Percentiles rank a stretch among this genome's conserved stretches.
Conservation (phyloP, 1,284 basidiomycete genomes). For the Ceraceosorus guamensis region DNA sequence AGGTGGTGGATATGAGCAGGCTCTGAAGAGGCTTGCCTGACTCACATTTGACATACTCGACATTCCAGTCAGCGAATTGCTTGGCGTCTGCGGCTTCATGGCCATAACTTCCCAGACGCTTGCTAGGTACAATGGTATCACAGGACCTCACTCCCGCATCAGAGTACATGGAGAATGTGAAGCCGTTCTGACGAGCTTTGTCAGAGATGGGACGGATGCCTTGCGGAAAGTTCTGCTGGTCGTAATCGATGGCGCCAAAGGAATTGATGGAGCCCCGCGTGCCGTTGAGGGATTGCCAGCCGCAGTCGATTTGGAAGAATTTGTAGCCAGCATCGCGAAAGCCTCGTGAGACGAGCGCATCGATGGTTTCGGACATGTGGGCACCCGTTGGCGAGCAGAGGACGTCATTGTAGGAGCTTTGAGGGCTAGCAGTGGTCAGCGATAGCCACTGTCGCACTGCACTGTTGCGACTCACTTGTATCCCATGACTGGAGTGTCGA, state of each 20-base stretch:
- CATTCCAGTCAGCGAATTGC: slow-evolving; percentile 53
- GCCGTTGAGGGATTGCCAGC: slow-evolving; percentile 48
- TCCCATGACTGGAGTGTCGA: too few species aligned
- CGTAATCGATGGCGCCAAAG: slow-evolving; percentile 34
- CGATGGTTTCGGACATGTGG: slow-evolving; percentile 37
- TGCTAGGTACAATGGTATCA: slow-evolving; percentile 23
- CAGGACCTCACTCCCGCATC: slow-evolving; percentile 51
- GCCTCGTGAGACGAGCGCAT: slow-evolving; percentile 47
- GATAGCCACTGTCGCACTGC: background rate
- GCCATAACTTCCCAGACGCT: slow-evolving; percentile 53
- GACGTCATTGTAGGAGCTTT: slow-evolving; percentile 44
- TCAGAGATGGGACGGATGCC: slow-evolving; percentile 52
- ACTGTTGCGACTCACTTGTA: too few species aligned
- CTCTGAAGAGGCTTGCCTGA: too few species aligned
- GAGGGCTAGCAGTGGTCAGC: slow-evolving; percentile 3
- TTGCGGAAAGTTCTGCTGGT: slow-evolving; percentile 52
- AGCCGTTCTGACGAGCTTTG: slow-evolving; percentile 51
- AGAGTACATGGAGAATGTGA: slow-evolving; percentile 56
- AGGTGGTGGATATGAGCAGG: too few species aligned
- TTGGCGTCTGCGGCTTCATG: slow-evolving; percentile 55
- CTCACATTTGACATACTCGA: slow-evolving; percentile 52
- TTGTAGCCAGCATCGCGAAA: slow-evolving; percentile 24
- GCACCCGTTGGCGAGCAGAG: slow-evolving; percentile 39
- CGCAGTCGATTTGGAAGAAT: slow-evolving; percentile 36
- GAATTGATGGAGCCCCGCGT: slow-evolving; percentile 23